Evolutionary conservation across 2,329 filamentous ascomycete species (phyloP), one percentile per base, ranked within the genome.

Genomic region (Ophiostoma quercus): DNA sequence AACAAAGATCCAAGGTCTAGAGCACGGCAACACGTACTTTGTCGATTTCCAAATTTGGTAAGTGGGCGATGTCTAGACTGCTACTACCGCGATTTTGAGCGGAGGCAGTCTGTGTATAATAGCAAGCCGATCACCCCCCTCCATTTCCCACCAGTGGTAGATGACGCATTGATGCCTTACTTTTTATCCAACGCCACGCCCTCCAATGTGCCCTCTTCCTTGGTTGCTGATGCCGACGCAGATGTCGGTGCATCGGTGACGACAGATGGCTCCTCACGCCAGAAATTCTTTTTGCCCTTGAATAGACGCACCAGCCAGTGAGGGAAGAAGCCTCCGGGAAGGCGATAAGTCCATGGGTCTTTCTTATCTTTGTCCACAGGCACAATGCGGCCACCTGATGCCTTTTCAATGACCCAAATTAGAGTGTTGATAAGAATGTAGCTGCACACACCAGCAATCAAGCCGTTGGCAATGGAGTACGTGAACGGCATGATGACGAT

Each of bases 401-500:
- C 68, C 51, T 77, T 78, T 68, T 85, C 80, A 7, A 84, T 77
- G 5, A 82, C 69, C 66, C 80, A 83, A 60, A 86, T 81, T 51
- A 82, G 75, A 1, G 78, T 76, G 77, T 85, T 79, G 81, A 88
- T 75, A 73, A 82, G 71, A 72, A 84, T 73, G 79, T 86, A 80
- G 71, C 85, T 73, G 80, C 90, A 77, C 79, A 90, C 75, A 14
- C 84, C 84, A 1, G 86, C 90, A 73, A 92, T 91, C 34, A 93
- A 84, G 22, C 90, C 90, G 73, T 92, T 92, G 11, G 90, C 90
- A 66, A 92, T 90, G 68, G 88, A 91, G 82, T 92, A 93, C 72
- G 87, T 92, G 76, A 92, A 91, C 0, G 90, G 90, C 80, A 93
- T 92, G 70, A 91, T 85, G 1, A 86, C 86, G 74, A 92, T 87